Evolutionary conservation across 345 rosid species (phyloP).

Genomic region (Raphanus sativus): DNA sequence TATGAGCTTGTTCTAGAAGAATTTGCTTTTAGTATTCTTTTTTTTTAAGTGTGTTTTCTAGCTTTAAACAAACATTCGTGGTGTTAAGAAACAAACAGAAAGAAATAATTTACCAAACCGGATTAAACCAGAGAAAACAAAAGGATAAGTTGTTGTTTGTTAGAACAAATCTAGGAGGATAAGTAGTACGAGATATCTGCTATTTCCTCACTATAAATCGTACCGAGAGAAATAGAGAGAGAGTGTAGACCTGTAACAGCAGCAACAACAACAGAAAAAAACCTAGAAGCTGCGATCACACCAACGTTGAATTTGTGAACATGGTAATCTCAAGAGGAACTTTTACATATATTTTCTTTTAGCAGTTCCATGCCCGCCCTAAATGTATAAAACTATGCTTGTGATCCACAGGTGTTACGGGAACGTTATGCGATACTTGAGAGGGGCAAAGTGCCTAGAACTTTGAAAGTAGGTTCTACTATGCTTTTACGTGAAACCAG

Average conservation of each 20-base stretch:
- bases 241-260: background rate
- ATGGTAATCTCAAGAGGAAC: background rate
- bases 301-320: background rate
- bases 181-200: background rate
- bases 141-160: background rate
- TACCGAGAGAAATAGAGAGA: background rate
- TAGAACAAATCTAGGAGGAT: background rate
- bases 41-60: too few relatives aligned
- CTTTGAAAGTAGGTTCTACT: background rate
- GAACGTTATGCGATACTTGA: background rate
- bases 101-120: background rate
- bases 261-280: background rate
- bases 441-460: background rate
- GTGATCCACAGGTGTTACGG: background rate
- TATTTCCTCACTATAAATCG: background rate
- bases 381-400: background rate
- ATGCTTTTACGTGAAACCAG: background rate
- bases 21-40: too few relatives aligned
- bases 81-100: too few relatives aligned
- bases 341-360: background rate
- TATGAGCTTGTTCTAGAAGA: too few relatives aligned
- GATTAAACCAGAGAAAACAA: background rate
- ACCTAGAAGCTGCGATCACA: background rate
- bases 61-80: too few relatives aligned
- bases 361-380: too few relatives aligned